phyloP scores from a whole-genome alignment of 1,284 basidiomycete species.

The Sphaerobolus stellatus region DNA sequence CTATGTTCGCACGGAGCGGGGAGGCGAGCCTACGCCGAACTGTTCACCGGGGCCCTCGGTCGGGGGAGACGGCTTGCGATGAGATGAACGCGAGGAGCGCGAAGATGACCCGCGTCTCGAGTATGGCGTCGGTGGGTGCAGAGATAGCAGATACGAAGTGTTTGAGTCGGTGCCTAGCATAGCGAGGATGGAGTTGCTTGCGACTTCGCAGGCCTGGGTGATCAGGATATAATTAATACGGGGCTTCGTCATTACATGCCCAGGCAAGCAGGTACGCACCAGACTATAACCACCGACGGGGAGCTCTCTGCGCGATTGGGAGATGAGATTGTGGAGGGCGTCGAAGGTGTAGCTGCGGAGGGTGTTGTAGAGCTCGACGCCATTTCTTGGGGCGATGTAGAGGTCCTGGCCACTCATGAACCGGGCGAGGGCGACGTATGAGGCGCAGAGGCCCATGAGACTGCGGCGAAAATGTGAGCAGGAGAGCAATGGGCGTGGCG shows the following conservation, averaged over 20 bases:
- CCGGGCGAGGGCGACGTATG: constrained; percentile 59
- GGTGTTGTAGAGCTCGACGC: constrained; percentile 65
- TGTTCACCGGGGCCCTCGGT: not conserved
- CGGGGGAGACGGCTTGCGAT: not conserved
- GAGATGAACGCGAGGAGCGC: too few relatives aligned
- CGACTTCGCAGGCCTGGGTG: constrained; percentile 62
- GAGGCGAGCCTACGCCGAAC: not conserved
- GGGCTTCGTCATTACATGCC: not conserved
- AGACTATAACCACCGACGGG: constrained; percentile 71
- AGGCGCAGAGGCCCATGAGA: constrained; percentile 62
- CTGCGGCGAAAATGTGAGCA: constrained; percentile 57
- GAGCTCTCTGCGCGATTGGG: constrained; percentile 61
- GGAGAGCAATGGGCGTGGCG: not conserved
- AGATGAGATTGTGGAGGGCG: constrained; percentile 75
- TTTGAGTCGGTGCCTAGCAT: constrained; percentile 71
- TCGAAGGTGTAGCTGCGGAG: constrained; percentile 75
- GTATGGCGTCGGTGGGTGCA: constrained; percentile 54
- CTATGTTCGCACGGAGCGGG: constrained; percentile 6
- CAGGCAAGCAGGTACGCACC: constrained; percentile 43
- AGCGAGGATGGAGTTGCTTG: constrained; percentile 64
- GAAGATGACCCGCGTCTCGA: too few relatives aligned
- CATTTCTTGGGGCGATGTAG: constrained; percentile 63
- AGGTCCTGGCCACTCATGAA: constrained; percentile 63
- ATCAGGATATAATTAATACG: constrained; percentile 2
- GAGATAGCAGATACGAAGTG: constrained; percentile 54